Evolutionary conservation across 2,329 filamentous ascomycete genomes (phyloP).

Genomic region (Neodidymelliopsis sp.): DNA sequence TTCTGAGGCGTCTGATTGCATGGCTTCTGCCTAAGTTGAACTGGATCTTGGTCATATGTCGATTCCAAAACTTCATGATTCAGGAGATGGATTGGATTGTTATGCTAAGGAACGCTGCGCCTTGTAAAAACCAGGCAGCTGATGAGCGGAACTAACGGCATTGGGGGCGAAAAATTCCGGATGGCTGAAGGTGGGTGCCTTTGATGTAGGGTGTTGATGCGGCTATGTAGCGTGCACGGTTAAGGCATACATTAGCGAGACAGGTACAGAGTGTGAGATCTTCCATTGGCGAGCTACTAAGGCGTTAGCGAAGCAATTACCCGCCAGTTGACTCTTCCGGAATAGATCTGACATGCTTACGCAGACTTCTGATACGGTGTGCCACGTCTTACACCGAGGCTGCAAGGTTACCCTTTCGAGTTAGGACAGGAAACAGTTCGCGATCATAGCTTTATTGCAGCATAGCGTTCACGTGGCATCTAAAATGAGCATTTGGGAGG

Average conservation of each 20-base stretch:
- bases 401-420: not conserved
- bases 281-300: not conserved
- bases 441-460: conserved; percentile 15
- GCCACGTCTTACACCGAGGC: conserved; percentile 10
- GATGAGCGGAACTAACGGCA: not conserved
- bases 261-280: not conserved
- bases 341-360: not conserved
- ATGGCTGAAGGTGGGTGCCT: conserved; percentile 7
- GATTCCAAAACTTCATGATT: conserved; percentile 1
- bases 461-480: conserved; percentile 15
- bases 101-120: not conserved
- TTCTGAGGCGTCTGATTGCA: not conserved
- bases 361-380: conserved; percentile 1
- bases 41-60: not conserved
- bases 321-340: not conserved
- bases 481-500: not conserved
- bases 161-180: not conserved
- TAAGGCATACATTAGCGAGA: conserved; percentile 6
- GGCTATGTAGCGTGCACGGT: conserved; percentile 11
- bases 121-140: conserved; percentile 1
- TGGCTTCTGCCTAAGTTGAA: conserved; percentile 3
- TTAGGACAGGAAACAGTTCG: conserved; percentile 8
- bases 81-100: conserved; percentile 1
- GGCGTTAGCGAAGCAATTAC: not conserved
- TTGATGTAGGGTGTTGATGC: conserved; percentile 14